Conservation (phyloP, 148 eudicot genomes). For the Camellia sinensis region DNA sequence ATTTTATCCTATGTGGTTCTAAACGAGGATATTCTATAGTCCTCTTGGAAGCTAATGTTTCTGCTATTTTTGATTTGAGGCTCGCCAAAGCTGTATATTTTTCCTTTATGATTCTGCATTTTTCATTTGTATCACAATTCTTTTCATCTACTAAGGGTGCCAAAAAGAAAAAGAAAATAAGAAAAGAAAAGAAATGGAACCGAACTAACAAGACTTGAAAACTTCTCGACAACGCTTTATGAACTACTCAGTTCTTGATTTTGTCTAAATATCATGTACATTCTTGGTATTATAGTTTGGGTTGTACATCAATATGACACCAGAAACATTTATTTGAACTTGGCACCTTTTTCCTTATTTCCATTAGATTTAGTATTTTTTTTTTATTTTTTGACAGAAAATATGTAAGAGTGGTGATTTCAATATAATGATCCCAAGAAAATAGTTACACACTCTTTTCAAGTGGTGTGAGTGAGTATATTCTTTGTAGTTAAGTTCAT, state of each 20-base stretch:
- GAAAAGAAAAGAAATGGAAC: not conserved
- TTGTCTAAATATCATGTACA: not conserved
- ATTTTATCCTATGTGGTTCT: not conserved
- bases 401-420: not conserved
- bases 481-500: not conserved
- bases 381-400: not conserved
- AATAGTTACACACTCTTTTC: not conserved
- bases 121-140: not conserved
- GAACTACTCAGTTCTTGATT: not conserved
- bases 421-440: not conserved
- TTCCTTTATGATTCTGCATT: not conserved
- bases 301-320: not conserved
- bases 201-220: not conserved
- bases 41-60: too few relatives aligned
- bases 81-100: too few relatives aligned
- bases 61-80: too few relatives aligned
- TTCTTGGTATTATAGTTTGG: not conserved
- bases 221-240: not conserved
- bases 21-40: too few relatives aligned
- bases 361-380: not conserved
- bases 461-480: not conserved
- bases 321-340: not conserved
- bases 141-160: not conserved
- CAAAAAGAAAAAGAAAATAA: too few relatives aligned
- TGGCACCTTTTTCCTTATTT: not conserved